A percentile compares a stretch with the other conserved stretches of the same genome.
Evolutionary conservation across 2,329 filamentous ascomycete genomes (phyloP).

Genomic region (Fusarium guadeloupense): DNA sequence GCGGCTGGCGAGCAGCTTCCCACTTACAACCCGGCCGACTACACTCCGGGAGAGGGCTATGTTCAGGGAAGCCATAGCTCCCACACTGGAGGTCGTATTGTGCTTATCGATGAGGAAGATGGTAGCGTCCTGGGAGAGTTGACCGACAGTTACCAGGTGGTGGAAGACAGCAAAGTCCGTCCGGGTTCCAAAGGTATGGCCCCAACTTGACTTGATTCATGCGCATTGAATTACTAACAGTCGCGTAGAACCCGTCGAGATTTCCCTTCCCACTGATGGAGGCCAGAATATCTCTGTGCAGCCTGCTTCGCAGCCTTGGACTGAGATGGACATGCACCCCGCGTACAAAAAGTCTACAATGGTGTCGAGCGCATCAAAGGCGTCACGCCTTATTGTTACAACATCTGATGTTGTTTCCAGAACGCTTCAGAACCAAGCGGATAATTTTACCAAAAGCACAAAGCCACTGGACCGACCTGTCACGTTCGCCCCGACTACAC

Average conservation of each 20-base stretch:
- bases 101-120: conserved; percentile 94
- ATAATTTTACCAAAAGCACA: conserved; percentile 81
- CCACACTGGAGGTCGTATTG: conserved; percentile 73
- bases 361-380: conserved; percentile 86
- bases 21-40: conserved; percentile 84
- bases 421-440: conserved; percentile 78
- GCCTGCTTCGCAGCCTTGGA: conserved; percentile 74
- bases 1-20: conserved; percentile 58
- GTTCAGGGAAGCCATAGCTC: conserved; percentile 69
- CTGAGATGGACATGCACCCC: conserved; percentile 82
- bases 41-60: conserved; percentile 82
- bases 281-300: conserved; percentile 71
- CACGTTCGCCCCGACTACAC: conserved; percentile 86
- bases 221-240: background rate
- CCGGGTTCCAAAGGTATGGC: conserved; percentile 86
- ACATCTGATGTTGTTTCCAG: conserved; percentile 83
- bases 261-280: conserved; percentile 75
- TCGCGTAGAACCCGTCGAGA: conserved; percentile 75
- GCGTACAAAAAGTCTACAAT: conserved; percentile 90
- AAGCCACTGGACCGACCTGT: conserved; percentile 82
- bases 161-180: conserved; percentile 79
- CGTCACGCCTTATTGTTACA: conserved; percentile 91
- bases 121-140: conserved; percentile 95
- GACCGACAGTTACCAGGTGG: conserved; percentile 79
- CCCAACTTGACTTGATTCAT: background rate